Conservation (phyloP, 257 asterid species). For the Anisodus tanguticus region DNA sequence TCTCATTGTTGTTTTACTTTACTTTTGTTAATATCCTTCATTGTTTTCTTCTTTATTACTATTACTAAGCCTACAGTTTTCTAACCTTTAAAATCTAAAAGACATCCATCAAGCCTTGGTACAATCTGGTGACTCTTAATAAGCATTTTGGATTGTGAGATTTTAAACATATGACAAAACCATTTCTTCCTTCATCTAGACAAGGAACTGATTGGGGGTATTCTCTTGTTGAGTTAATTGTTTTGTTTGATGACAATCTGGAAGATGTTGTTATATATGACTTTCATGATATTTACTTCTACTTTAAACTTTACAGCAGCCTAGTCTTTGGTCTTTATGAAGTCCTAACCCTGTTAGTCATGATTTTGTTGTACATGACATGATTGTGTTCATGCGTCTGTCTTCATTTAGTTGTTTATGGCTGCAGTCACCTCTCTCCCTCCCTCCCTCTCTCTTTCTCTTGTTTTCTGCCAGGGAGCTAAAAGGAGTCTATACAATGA, state of each 20-base stretch:
- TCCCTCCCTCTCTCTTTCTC: not conserved
- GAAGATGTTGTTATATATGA: not conserved
- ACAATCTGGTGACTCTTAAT: not conserved
- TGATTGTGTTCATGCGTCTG: not conserved
- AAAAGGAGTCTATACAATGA: not conserved
- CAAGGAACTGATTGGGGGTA: not conserved
- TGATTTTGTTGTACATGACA: not conserved
- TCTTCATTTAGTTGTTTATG: not conserved
- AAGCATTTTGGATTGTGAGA: conserved; percentile 2
- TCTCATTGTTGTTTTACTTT: not conserved
- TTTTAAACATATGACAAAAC: not conserved
- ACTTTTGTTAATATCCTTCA: not conserved
- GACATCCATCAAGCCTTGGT: not conserved
- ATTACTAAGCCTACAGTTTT: not conserved
- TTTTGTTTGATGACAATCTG: not conserved
- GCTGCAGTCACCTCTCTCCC: conserved; percentile 5
- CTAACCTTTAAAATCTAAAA: not conserved
- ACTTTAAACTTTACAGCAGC: not conserved
- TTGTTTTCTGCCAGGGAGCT: not conserved
- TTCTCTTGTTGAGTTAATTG: not conserved
- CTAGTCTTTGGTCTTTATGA: not conserved
- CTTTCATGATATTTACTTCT: not conserved
- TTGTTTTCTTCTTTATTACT: not conserved
- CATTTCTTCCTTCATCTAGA: not conserved
- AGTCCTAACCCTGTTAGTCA: not conserved